These are phyloP conservation scores for Aspergillus floridensis DNA, from an alignment of 2,329 filamentous ascomycete genomes.

Conservation along the genomic window DNA sequence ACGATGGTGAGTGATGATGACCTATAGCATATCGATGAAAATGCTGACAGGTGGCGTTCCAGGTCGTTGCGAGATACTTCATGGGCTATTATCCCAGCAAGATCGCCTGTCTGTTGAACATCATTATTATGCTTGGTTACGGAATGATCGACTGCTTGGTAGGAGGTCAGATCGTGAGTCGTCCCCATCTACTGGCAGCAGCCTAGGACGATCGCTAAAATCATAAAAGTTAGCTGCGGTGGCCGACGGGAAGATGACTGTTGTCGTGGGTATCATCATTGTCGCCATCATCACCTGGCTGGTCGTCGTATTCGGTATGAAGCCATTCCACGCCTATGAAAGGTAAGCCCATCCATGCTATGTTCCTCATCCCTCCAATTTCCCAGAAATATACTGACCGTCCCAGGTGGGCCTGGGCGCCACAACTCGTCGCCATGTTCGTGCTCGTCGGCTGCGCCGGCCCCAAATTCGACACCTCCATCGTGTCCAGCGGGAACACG, in stretches of 20 bases:
- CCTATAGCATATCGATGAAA: neutral
- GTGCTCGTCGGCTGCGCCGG: slow-evolving; percentile 35
- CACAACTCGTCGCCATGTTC: slow-evolving; percentile 33
- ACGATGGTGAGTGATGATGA: slow-evolving; percentile 29
- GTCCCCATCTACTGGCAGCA: slow-evolving; percentile 6
- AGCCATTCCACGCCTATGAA: slow-evolving; percentile 35
- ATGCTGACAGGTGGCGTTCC: neutral
- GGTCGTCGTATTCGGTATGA: slow-evolving; percentile 29
- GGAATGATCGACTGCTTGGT: slow-evolving; percentile 35
- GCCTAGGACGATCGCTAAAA: too few species aligned
- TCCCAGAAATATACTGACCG: neutral
- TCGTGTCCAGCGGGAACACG: slow-evolving; percentile 1
- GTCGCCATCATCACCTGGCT: slow-evolving; percentile 28
- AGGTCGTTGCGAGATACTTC: slow-evolving; percentile 31
- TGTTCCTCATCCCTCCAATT: neutral
- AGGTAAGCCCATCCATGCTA: slow-evolving; percentile 19
- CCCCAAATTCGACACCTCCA: slow-evolving; percentile 21
- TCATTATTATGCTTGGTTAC: slow-evolving; percentile 35
- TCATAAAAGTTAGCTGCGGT: slow-evolving; percentile 14
- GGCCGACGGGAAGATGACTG: slow-evolving; percentile 26
- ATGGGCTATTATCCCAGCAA: slow-evolving; percentile 38
- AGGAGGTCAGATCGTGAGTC: slow-evolving; percentile 33
- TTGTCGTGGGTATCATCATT: slow-evolving; percentile 29
- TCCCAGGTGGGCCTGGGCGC: slow-evolving; percentile 30
- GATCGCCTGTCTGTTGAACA: slow-evolving; percentile 33